phyloP scores from a whole-genome alignment of 2,329 filamentous ascomycete species.

The Colletotrichum incanum region DNA sequence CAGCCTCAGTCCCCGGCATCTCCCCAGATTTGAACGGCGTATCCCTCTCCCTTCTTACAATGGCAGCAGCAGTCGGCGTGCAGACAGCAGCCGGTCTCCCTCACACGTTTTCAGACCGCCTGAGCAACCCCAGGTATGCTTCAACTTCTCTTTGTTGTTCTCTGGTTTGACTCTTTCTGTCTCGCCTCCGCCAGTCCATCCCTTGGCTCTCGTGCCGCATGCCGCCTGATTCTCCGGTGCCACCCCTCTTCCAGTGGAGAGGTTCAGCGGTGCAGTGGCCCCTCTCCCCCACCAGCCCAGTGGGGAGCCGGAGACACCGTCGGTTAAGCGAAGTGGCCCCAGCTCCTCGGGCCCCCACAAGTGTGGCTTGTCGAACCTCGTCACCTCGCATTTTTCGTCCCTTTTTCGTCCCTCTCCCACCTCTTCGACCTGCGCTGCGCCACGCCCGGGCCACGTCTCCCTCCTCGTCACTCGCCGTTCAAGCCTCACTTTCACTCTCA shows the following conservation, averaged over 20 bases:
- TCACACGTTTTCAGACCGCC: neutral
- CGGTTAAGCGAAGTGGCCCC: neutral
- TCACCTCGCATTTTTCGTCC: conserved; percentile 17
- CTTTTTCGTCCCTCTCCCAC: neutral
- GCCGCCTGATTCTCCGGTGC: neutral
- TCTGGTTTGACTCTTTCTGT: neutral
- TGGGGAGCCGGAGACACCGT: conserved; percentile 17
- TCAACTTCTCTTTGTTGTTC: neutral
- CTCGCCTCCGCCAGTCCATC: neutral
- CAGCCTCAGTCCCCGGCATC: neutral
- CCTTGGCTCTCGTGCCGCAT: neutral
- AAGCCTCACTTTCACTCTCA: conserved; percentile 28
- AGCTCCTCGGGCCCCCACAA: conserved; percentile 23
- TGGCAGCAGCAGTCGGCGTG: conserved; percentile 33
- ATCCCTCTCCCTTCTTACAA: conserved; percentile 16
- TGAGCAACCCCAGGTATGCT: conserved; percentile 21
- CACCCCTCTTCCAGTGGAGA: neutral
- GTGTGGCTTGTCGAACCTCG: conserved; percentile 35
- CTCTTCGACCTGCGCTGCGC: neutral
- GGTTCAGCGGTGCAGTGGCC: neutral
- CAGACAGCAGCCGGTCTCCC: conserved; percentile 9
- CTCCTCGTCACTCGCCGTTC: conserved; percentile 11
- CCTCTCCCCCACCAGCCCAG: neutral
- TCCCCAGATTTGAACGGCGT: neutral
- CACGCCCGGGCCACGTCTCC: conserved; percentile 35